phyloP scores from a whole-genome alignment of 495 filamentous ascomycete genomes.

The Articulospora tetracladia region DNA sequence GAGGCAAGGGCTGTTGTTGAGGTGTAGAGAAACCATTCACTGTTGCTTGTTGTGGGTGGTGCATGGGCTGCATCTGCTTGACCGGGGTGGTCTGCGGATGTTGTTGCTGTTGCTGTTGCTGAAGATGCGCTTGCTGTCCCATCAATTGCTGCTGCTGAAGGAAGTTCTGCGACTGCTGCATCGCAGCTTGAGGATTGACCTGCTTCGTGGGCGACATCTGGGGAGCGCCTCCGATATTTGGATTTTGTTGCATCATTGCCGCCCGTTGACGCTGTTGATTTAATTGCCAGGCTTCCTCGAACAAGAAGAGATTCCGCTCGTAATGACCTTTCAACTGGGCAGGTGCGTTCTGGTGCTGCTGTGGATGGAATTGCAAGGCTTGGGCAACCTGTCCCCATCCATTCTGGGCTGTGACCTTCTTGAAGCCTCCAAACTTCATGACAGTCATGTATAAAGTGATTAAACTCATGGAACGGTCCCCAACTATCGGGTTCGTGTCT shows the following conservation, averaged over 20 bases:
- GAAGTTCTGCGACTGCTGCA: slow-evolving; percentile 32
- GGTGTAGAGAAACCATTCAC: slow-evolving; percentile 49
- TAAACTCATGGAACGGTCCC: slow-evolving; percentile 65
- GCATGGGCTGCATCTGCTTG: slow-evolving; percentile 43
- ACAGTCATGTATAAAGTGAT: slow-evolving; percentile 73
- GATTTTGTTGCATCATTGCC: slow-evolving; percentile 47
- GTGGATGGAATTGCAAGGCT: slow-evolving; percentile 58
- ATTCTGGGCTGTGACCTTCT: slow-evolving; percentile 61
- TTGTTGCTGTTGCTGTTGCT: slow-evolving; percentile 35
- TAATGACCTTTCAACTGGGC: slow-evolving; percentile 69
- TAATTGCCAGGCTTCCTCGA: slow-evolving; percentile 67
- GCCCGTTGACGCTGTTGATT: slow-evolving; percentile 53
- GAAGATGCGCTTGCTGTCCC: slow-evolving; percentile 30
- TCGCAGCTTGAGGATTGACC: slow-evolving; percentile 43
- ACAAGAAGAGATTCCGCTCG: slow-evolving; percentile 65
- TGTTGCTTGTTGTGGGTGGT: slow-evolving; percentile 41
- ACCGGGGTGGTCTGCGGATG: slow-evolving; percentile 38
- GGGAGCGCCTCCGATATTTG: slow-evolving; percentile 21
- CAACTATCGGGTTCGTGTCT: slow-evolving; percentile 64
- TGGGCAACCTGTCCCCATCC: slow-evolving; percentile 70
- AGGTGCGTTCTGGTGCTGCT: slow-evolving; percentile 60
- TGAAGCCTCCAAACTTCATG: slow-evolving; percentile 73
- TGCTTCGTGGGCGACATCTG: slow-evolving; percentile 41
- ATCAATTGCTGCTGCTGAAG: slow-evolving; percentile 40
- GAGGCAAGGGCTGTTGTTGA: slow-evolving; percentile 33